Base-by-base conservation (phyloP, 148 eudicot species). In the Talinum fruticosum region DNA sequence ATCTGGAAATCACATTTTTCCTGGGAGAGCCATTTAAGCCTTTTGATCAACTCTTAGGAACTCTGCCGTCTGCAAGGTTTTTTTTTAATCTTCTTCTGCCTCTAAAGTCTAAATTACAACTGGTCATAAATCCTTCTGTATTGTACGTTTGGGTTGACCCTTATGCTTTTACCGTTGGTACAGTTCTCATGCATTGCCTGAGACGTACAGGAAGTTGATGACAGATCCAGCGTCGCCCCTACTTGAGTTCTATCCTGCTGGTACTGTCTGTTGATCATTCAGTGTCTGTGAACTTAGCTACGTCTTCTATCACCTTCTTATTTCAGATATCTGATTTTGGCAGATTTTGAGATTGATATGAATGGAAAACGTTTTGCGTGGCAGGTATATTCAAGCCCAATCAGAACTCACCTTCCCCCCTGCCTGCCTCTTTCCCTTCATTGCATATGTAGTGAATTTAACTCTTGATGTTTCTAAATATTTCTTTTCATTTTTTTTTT, bases 281-380 rank as follows among this genome's bases (percentile, higher is more conserved):
- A 76, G 78, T 72, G 33, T 29, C 23, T 79, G 34, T 44, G 14
- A 69, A 18, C 1, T n/a, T 76, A 38, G 57, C 10, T n/a, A 59
- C 4, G 69, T 62, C 57, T 62, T 66, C 49, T 35, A 37, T 69
- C 75, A 18, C 59, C 30, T 70, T 32, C 73, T 79, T 73, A 79
- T 44, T 26, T 47, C 32, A 35, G 19, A 23, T 69, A 62, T 72
- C 72, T 33, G 64, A 29, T 68, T 44, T 87, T 72, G 49, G 74
- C 84, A 96, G 99, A 96, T 85, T 96, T 96, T 84, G 95, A 89
- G 77, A 86, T 96, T 69, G 99, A 96, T 87, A 96, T 96, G 99
- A 89, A 91, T 81, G 99, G 99, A 47, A 96, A 96, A 89, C 98
- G 98, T 57, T 91, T 88, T 76, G 93, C 99, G 69, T 96, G 99